A percentile compares a stretch with the other conserved stretches of the same genome.
These are phyloP conservation scores for Candida quercuum DNA, from an alignment of 805 yeast genomes.

Conservation along the genomic window DNA sequence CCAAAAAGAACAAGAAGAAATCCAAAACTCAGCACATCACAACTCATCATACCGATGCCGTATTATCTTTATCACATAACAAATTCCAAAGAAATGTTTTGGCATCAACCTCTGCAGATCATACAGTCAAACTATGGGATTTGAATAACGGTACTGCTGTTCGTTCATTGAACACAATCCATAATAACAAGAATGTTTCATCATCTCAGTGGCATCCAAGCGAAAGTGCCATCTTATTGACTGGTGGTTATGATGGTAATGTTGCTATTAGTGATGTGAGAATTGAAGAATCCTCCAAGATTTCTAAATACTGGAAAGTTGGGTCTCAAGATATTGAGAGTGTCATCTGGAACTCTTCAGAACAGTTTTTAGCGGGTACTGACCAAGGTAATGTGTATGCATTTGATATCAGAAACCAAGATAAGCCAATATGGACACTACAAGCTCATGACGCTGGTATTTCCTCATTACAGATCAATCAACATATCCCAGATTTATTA, in stretches of 20 bases:
- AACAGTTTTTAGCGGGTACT: constrained; percentile 76
- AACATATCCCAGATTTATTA: constrained; percentile 62
- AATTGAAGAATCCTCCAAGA: constrained; percentile 50
- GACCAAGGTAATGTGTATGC: constrained; percentile 87
- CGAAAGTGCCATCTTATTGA: constrained; percentile 64
- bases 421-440: constrained; percentile 82
- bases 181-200: constrained; percentile 76
- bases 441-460: constrained; percentile 97
- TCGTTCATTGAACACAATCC: constrained; percentile 67
- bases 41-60: constrained; percentile 91
- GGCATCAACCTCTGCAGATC: constrained; percentile 93
- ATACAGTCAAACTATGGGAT: constrained; percentile 95
- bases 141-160: constrained; percentile 69
- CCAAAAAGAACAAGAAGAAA: constrained; percentile 46
- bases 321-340: constrained; percentile 81
- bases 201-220: constrained; percentile 79
- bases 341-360: constrained; percentile 62
- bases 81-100: constrained; percentile 74
- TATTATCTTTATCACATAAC: constrained; percentile 81
- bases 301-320: constrained; percentile 62
- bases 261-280: constrained; percentile 84
- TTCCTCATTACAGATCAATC: constrained; percentile 70
- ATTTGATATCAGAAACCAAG: constrained; percentile 71
- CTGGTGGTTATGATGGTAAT: constrained; percentile 92
- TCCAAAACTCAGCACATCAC: constrained; percentile 45